Conservation (phyloP, 345 rosid genomes). For the Salix arbutifolia region DNA sequence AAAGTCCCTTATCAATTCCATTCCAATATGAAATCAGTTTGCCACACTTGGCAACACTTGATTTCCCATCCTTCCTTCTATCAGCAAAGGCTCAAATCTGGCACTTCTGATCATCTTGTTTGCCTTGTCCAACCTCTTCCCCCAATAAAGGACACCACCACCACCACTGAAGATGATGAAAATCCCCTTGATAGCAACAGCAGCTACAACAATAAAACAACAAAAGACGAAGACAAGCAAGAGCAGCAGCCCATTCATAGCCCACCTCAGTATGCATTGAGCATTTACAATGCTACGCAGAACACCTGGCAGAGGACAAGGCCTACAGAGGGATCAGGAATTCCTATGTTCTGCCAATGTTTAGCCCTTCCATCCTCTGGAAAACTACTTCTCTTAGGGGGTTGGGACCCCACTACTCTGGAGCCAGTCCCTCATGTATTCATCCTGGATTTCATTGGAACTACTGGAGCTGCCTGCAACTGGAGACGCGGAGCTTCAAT, state of each 20-base stretch:
- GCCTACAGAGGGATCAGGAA: constrained; percentile 8
- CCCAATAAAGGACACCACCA: not conserved
- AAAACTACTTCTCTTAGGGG: constrained; percentile 45
- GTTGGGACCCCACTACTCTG: constrained; percentile 53
- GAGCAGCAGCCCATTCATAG: constrained; percentile 12
- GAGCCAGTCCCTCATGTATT: constrained; percentile 40
- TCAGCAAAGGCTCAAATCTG: constrained; percentile 27
- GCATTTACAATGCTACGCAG: constrained; percentile 27
- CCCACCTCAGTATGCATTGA: constrained; percentile 39
- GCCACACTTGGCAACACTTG: constrained; percentile 37
- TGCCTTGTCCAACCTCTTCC: constrained; percentile 45
- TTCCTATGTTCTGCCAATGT: constrained; percentile 59
- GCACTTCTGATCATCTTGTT: constrained; percentile 43
- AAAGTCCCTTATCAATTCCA: constrained; percentile 50
- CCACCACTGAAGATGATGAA: not conserved
- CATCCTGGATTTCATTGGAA: constrained; percentile 35
- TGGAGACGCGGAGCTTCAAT: constrained; percentile 48
- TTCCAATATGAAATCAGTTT: constrained; percentile 38
- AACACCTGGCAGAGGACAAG: constrained; percentile 35
- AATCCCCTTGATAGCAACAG: not conserved
- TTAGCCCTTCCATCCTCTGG: constrained; percentile 31
- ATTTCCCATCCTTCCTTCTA: constrained; percentile 36
- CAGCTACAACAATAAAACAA: not conserved
- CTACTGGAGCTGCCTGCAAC: constrained; percentile 11
- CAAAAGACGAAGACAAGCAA: constrained; percentile 13